These are phyloP conservation scores for Picochlorum costavermella DNA, from an alignment of 139 green algal species.

Conservation along the genomic window DNA sequence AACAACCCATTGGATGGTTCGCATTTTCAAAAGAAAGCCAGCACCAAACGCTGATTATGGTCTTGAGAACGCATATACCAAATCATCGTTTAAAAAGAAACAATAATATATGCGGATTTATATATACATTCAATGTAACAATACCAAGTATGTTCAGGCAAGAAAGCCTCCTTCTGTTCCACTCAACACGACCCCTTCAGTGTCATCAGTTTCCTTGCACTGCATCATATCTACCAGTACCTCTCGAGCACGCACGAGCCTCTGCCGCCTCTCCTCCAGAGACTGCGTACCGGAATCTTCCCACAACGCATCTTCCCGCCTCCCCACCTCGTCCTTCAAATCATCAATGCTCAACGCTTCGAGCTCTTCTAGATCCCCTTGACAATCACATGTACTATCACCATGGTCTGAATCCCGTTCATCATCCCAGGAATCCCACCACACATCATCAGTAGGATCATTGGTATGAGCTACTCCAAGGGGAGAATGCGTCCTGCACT, in stretches of 20 bases:
- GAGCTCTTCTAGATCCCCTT: neutral
- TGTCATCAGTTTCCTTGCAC: too few species aligned
- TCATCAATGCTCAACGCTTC: slow-evolving; percentile 8
- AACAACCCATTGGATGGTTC: slow-evolving; percentile 83
- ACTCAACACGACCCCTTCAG: too few species aligned
- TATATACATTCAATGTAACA: neutral
- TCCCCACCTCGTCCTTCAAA: slow-evolving; percentile 14
- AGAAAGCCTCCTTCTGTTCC: neutral
- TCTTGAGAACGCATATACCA: slow-evolving; percentile 20
- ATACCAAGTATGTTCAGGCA: neutral
- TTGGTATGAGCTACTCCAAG: neutral
- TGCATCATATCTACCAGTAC: too few species aligned
- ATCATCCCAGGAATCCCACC: too few species aligned
- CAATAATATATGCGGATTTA: slow-evolving; percentile 1
- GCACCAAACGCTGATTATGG: slow-evolving; percentile 39
- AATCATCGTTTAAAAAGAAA: neutral
- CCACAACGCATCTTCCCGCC: slow-evolving; percentile 4
- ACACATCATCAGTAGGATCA: too few species aligned
- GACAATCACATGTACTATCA: neutral
- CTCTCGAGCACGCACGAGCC: too few species aligned
- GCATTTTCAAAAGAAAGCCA: slow-evolving; percentile 59
- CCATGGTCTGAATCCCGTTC: neutral
- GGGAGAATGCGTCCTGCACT: neutral
- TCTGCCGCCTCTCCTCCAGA: too few species aligned
- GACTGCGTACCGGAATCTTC: too few species aligned